A percentile compares a stretch with the other conserved stretches of the same genome.
Evolutionary conservation across 805 yeast genomes (phyloP).

Genomic region (Cyberlindnera nakhonratchasimensis): DNA sequence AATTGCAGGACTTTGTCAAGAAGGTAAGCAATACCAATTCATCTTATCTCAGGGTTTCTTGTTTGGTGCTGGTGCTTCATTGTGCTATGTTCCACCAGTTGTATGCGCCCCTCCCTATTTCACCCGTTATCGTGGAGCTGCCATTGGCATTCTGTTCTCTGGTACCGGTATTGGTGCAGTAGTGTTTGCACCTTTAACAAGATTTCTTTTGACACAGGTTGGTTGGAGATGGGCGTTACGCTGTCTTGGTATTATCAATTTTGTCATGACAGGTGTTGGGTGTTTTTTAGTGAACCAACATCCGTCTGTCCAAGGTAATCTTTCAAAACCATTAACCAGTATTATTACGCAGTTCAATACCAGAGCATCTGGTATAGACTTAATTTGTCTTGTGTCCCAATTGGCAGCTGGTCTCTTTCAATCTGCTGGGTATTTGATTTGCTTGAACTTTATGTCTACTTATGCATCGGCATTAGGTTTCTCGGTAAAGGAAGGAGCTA

Average conservation of each 20-base stretch:
- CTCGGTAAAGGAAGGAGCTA: slow-evolving; percentile 30
- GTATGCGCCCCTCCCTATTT: slow-evolving; percentile 34
- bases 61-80: slow-evolving; percentile 34
- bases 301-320: slow-evolving; percentile 6
- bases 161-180: slow-evolving; percentile 39
- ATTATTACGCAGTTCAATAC: slow-evolving; percentile 11
- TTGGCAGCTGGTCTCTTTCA: slow-evolving; percentile 30
- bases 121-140: slow-evolving; percentile 31
- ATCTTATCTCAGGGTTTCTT: slow-evolving; percentile 33
- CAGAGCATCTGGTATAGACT: slow-evolving; percentile 6
- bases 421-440: slow-evolving; percentile 35
- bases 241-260: slow-evolving; percentile 29
- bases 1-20: slow-evolving; percentile 27
- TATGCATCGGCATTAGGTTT: slow-evolving; percentile 33
- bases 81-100: slow-evolving; percentile 34
- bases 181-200: slow-evolving; percentile 30
- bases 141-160: slow-evolving; percentile 34
- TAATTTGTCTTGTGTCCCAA: slow-evolving; percentile 12
- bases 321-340: slow-evolving; percentile 3
- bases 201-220: slow-evolving; percentile 26
- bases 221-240: slow-evolving; percentile 38
- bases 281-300: slow-evolving; percentile 12
- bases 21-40: slow-evolving; percentile 26
- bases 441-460: slow-evolving; percentile 34
- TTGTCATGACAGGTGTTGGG: slow-evolving; percentile 8